phyloP scores from a whole-genome alignment of 208 protist species.

The Acanthamoeba divionensis region DNA sequence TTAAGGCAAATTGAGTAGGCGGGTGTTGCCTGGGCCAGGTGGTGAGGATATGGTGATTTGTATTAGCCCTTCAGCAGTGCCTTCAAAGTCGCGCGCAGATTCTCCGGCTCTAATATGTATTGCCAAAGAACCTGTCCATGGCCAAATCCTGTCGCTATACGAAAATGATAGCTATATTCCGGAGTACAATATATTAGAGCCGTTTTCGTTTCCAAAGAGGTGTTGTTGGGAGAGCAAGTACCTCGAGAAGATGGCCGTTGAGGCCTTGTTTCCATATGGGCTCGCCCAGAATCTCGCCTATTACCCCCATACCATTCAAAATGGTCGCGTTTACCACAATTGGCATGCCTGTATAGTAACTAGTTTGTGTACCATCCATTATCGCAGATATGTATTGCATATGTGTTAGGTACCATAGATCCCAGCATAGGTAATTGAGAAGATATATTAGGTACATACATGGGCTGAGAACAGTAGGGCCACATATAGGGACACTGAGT shows the following conservation, averaged over 20 bases:
- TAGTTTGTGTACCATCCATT: not conserved
- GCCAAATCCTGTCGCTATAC: slow-evolving; percentile 77
- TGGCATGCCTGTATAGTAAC: slow-evolving; percentile 79
- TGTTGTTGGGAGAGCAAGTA: not conserved
- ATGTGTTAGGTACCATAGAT: too few relatives aligned
- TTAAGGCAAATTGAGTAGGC: not conserved
- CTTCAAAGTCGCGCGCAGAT: slow-evolving; percentile 34
- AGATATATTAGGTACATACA: slow-evolving; percentile 15
- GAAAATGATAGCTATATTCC: slow-evolving; percentile 7
- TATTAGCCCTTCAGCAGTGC: slow-evolving; percentile 57
- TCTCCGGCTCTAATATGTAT: slow-evolving; percentile 69
- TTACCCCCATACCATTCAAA: slow-evolving; percentile 81
- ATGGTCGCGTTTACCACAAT: slow-evolving; percentile 92
- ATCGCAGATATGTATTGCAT: too few relatives aligned
- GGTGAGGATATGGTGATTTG: slow-evolving; percentile 43
- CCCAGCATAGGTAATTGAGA: too few relatives aligned
- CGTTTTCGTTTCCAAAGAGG: not conserved
- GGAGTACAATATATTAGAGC: not conserved
- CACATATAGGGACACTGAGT: slow-evolving; percentile 85
- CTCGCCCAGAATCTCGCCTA: slow-evolving; percentile 41
- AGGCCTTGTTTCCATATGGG: slow-evolving; percentile 29
- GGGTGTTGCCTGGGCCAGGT: not conserved
- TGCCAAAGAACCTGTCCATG: slow-evolving; percentile 83
- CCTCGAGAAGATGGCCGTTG: slow-evolving; percentile 8
- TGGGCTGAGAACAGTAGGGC: slow-evolving; percentile 90